phyloP scores from a whole-genome alignment of 2,329 filamentous ascomycete species.

The Metarhizium robertsii region DNA sequence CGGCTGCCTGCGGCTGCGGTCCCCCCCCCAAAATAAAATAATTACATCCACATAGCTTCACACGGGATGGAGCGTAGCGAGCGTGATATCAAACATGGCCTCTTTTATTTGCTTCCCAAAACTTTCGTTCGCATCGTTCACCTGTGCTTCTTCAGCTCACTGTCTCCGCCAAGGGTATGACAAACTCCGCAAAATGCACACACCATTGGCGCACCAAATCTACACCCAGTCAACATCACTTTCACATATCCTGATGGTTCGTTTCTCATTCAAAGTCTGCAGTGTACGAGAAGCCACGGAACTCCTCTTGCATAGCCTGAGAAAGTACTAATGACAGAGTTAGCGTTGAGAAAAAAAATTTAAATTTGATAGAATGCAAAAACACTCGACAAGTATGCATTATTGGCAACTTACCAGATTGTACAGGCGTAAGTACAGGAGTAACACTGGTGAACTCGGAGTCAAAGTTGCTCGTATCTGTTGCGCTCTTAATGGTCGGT shows the following conservation, averaged over 20 bases:
- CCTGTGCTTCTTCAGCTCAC: background rate
- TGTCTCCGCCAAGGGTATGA: background rate
- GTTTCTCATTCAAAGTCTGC: slow-evolving; percentile 66
- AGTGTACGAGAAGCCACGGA: slow-evolving; percentile 96
- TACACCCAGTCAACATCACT: background rate
- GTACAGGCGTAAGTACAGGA: slow-evolving; percentile 90
- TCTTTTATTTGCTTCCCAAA: background rate
- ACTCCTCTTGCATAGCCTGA: slow-evolving; percentile 98
- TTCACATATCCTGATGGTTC: slow-evolving; percentile 10
- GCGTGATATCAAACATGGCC: background rate
- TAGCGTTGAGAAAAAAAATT: slow-evolving; percentile 13
- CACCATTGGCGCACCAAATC: background rate
- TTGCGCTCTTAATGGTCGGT: slow-evolving; percentile 81
- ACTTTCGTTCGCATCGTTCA: background rate
- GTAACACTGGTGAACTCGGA: slow-evolving; percentile 98
- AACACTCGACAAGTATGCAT: background rate
- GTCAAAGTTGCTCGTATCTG: slow-evolving; percentile 99
- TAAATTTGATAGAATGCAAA: no score
- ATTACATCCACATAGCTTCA: background rate
- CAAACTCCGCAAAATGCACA: background rate
- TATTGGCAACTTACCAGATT: slow-evolving; percentile 65
- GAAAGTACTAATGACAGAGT: slow-evolving; percentile 60
- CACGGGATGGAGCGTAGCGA: background rate
- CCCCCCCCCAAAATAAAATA: background rate
- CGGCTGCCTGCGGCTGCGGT: background rate